A percentile compares a stretch with the other conserved stretches of the same genome.
Conservation (phyloP, 495 filamentous ascomycete species). For the Penicillium daleae region DNA sequence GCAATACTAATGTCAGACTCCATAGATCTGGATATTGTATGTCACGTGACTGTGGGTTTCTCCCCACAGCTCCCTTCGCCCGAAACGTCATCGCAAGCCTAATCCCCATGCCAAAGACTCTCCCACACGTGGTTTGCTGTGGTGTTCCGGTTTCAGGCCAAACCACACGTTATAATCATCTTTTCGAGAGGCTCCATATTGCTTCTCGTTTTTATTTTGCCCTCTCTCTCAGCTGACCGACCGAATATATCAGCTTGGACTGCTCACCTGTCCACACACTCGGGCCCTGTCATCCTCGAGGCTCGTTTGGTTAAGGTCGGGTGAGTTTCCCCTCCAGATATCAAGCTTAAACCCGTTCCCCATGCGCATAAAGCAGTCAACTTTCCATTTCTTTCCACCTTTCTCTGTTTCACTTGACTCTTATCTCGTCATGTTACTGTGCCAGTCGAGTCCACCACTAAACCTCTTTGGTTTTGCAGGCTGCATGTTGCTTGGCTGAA, state of each 20-base stretch:
- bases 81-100: slow-evolving; percentile 38
- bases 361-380: not conserved
- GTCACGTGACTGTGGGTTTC: not conserved
- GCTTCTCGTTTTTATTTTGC: not conserved
- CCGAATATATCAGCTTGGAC: not conserved
- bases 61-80: slow-evolving; percentile 43
- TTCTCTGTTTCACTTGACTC: not conserved
- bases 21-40: not conserved
- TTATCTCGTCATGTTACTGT: not conserved
- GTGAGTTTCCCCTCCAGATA: slow-evolving; percentile 13
- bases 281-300: slow-evolving; percentile 4
- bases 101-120: not conserved
- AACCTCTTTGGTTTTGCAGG: not conserved
- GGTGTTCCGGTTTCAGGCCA: not conserved
- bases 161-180: not conserved
- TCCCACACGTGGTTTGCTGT: not conserved
- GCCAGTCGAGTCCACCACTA: not conserved
- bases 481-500: slow-evolving; percentile 12
- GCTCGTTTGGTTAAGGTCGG: slow-evolving; percentile 12
- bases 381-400: slow-evolving; percentile 2
- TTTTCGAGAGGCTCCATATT: not conserved
- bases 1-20: not conserved
- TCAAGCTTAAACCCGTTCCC: not conserved
- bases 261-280: slow-evolving; percentile 12
- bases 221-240: slow-evolving; percentile 7